Percentiles rank a stretch among this genome's conserved stretches.
phyloP scores from a whole-genome alignment of 495 filamentous ascomycete species.

The Filosporella fistucella region DNA sequence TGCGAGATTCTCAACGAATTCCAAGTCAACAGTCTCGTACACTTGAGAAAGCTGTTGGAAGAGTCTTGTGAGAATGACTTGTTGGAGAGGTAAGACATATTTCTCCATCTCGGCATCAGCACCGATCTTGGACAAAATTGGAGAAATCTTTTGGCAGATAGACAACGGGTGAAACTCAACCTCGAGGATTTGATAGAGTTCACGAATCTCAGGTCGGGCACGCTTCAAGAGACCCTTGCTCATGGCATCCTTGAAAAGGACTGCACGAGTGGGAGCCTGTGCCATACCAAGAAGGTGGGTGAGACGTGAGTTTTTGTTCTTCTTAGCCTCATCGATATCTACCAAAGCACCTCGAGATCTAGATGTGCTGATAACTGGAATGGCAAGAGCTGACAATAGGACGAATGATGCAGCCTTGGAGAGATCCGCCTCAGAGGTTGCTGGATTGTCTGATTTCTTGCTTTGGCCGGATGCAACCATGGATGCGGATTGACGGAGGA shows the following conservation, averaged over 20 bases:
- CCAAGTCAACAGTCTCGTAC: constrained; percentile 94
- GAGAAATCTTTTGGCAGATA: constrained; percentile 98
- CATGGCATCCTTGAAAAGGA: constrained; percentile 90
- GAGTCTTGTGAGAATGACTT: constrained; percentile 95
- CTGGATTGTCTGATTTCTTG: constrained; percentile 90
- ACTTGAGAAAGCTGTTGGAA: constrained; percentile 99
- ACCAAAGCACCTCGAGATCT: constrained; percentile 92
- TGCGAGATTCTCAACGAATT: constrained; percentile 89
- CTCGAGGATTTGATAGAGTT: constrained; percentile 96
- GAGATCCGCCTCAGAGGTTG: constrained; percentile 82
- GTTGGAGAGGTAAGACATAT: constrained; percentile 90
- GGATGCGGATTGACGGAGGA: constrained; percentile 85
- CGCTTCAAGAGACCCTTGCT: constrained; percentile 91
- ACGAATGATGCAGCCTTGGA: constrained; percentile 87
- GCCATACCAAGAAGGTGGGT: constrained; percentile 94
- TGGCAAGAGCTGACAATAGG: constrained; percentile 89
- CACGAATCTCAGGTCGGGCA: constrained; percentile 87
- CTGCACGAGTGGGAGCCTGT: constrained; percentile 79
- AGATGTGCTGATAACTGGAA: constrained; percentile 97
- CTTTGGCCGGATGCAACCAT: constrained; percentile 79
- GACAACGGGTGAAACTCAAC: constrained; percentile 98
- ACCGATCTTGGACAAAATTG: constrained; percentile 90
- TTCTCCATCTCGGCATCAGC: constrained; percentile 94
- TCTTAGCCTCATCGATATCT: constrained; percentile 93
- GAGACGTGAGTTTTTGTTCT: constrained; percentile 97